Base-by-base conservation (phyloP, 2,329 filamentous ascomycete genomes). In the Aphanoascus verrucosus region DNA sequence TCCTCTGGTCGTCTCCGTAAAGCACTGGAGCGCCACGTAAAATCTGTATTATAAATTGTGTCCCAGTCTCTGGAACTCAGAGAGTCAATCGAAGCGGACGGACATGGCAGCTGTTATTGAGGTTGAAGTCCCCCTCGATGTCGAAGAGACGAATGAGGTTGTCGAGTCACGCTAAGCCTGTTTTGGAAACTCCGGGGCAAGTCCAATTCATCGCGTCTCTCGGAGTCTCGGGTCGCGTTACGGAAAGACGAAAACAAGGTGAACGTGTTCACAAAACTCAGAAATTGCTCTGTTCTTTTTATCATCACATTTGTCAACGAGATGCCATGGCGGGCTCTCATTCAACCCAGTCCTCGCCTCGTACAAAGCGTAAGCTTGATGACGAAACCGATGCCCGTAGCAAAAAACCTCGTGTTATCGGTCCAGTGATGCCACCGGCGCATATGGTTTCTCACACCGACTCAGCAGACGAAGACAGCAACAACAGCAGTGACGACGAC, bases 371-470 rank as follows among this genome's bases (percentile, higher is more conserved):
- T 12, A 57, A 55, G 23, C 34, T 52, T 12, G 45, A 54, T 5
- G 47, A 42, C 2, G 32, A 54, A 15, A 38, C 12, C 11, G 51
- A 53, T 11, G 37, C 52, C 19, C 47, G 45, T 32, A 49, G 20
- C 5, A 79, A 80, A 65, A 73, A 73, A 58, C 69, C 72, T 59
- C 72, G 74, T 59, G 68, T 77, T n/a, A 65, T 74, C 52, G 78
- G 78, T 35, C 79, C 79, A 52, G 73, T 76, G 23, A 69, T 72
- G 56, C 77, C 78, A 41, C 76, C 75, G 43, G 67, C 74, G 38
- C 63, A 72, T 57, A 59, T 78, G 8, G 69, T 74, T 34, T 66
- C 70, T 19, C 60, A 65, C 40, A 61, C 66, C 6, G 44, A 61
- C 9, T 57, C 60, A 19, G 60, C 61, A 6, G 59, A 64, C 19